Percentiles rank a stretch among this genome's conserved stretches.
These are phyloP conservation scores for Geranium rotundifolium DNA, from an alignment of 345 rosid genomes.

Conservation along the genomic window DNA sequence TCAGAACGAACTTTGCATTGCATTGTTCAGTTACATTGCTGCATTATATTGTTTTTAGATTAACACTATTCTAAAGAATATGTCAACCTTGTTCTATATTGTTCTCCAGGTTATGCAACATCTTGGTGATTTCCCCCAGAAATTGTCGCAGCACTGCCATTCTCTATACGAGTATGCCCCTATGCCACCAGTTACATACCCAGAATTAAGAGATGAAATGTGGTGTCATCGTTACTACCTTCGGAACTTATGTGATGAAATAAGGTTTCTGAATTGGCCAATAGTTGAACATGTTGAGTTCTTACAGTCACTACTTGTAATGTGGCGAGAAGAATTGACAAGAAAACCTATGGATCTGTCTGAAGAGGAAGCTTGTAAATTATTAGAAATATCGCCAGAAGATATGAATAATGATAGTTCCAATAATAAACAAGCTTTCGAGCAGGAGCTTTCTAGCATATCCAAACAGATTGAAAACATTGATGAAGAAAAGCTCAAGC, in stretches of 20 bases:
- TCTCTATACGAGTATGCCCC: constrained; percentile 93
- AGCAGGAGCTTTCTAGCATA: constrained; percentile 49
- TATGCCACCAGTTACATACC: constrained; percentile 98
- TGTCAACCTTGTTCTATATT: constrained; percentile 9
- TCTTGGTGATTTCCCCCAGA: constrained; percentile 97
- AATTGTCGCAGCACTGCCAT: constrained; percentile 94
- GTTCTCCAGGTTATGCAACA: constrained; percentile 84
- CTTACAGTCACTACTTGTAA: constrained; percentile 82
- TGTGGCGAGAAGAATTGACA: constrained; percentile 99
- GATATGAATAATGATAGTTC: constrained; percentile 54
- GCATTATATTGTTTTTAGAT: not conserved
- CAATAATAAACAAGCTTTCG: constrained; percentile 24
- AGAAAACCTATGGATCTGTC: constrained; percentile 98
- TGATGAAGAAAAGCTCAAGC: constrained; percentile 97
- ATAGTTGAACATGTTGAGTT: constrained; percentile 98
- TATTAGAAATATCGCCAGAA: constrained; percentile 76
- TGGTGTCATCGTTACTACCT: constrained; percentile 99
- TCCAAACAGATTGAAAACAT: constrained; percentile 89
- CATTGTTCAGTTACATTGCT: constrained; percentile 6
- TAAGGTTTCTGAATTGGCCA: constrained; percentile 91
- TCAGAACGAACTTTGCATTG: not conserved
- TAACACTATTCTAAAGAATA: constrained; percentile 1
- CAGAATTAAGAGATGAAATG: constrained; percentile 99
- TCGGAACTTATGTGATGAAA: constrained; percentile 85
- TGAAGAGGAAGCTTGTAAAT: constrained; percentile 95